phyloP scores from a whole-genome alignment of 441 rosid genomes.

The Raphanus hybrid region DNA sequence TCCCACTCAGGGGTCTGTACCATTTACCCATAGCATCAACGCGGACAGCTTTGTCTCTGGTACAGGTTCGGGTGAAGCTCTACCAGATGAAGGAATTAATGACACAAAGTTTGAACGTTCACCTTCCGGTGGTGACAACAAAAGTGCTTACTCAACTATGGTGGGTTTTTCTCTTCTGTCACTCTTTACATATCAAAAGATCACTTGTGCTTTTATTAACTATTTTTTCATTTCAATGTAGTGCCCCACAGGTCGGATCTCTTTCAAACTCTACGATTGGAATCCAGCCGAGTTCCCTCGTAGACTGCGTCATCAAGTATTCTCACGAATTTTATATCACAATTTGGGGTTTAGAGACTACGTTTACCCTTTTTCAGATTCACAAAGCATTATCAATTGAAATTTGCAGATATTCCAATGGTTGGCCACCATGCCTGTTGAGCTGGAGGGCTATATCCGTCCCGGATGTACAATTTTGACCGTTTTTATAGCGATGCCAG shows the following conservation, averaged over 20 bases:
- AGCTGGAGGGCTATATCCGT: conserved; percentile 95
- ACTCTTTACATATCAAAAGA: conserved; percentile 15
- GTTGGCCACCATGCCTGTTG: conserved; percentile 98
- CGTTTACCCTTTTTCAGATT: conserved; percentile 26
- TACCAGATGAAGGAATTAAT: conserved; percentile 56
- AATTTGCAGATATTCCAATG: conserved; percentile 83
- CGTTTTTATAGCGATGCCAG: conserved; percentile 86
- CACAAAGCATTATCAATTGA: conserved; percentile 40
- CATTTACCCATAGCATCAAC: conserved; percentile 53
- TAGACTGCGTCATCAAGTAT: conserved; percentile 99
- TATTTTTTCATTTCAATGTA: conserved; percentile 48
- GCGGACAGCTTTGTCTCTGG: conserved; percentile 67
- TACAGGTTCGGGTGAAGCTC: conserved; percentile 61
- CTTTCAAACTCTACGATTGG: conserved; percentile 99
- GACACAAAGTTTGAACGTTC: conserved; percentile 63
- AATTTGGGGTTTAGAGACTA: conserved; percentile 63
- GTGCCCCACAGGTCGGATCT: conserved; percentile 98
- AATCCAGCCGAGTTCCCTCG: conserved; percentile 99
- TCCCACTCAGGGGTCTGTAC: conserved; percentile 53
- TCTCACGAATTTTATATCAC: conserved; percentile 47
- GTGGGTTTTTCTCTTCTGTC: conserved; percentile 52
- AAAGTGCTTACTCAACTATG: conserved; percentile 75
- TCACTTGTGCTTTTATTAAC: conserved; percentile 11
- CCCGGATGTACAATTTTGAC: conserved; percentile 98
- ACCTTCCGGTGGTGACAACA: conserved; percentile 63